Conservation (phyloP, 2,329 filamentous ascomycete species). For the Chrysosporium keratinophilum region DNA sequence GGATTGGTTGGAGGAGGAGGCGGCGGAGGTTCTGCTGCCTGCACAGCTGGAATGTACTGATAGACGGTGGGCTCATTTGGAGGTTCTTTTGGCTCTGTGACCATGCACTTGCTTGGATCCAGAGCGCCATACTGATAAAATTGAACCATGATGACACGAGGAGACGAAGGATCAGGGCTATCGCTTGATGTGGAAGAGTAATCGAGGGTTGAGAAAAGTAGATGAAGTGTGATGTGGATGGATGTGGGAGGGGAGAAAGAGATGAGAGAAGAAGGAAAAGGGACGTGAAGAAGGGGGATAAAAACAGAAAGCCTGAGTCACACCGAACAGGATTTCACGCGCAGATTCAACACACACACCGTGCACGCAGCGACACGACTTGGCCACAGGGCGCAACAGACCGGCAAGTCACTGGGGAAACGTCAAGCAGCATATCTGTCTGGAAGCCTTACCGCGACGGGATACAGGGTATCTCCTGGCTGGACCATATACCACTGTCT, state of each 20-base stretch:
- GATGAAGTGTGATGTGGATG: background rate
- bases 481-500: conserved; percentile 16
- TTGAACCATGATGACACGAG: conserved; percentile 7
- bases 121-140: conserved; percentile 16
- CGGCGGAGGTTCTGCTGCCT: conserved; percentile 8
- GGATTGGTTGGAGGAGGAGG: conserved; percentile 3
- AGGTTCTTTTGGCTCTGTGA: background rate
- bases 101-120: conserved; percentile 7
- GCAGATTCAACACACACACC: background rate
- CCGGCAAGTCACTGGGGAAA: background rate
- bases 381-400: background rate
- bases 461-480: conserved; percentile 15
- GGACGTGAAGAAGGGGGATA: background rate
- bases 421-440: background rate
- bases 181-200: background rate
- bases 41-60: conserved; percentile 13
- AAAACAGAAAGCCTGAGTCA: conserved; percentile 4
- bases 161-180: background rate
- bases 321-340: background rate
- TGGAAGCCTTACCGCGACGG: conserved; percentile 11
- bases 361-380: background rate
- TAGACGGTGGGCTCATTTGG: conserved; percentile 13
- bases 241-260: background rate
- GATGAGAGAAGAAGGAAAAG: background rate
- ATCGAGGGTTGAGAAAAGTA: background rate